These are phyloP conservation scores for Xerocomellus dryophilus DNA, from an alignment of 768 basidiomycete genomes.

Conservation along the genomic window DNA sequence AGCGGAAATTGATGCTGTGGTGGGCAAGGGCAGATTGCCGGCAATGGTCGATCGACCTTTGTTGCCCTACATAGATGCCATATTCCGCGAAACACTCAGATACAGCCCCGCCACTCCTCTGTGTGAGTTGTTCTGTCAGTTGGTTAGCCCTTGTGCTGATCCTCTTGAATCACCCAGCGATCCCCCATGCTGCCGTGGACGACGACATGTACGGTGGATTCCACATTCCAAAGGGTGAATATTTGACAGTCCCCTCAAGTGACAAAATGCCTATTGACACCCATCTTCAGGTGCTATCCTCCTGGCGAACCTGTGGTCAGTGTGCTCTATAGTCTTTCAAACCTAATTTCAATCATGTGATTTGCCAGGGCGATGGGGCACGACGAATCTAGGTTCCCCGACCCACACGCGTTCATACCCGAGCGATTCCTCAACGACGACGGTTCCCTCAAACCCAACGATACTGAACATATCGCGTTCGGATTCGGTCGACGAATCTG, in stretches of 20 bases:
- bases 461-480: conserved; percentile 4
- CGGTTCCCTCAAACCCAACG: conserved; percentile 12
- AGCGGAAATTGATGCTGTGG: conserved; percentile 3
- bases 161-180: neutral
- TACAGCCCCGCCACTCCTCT: neutral
- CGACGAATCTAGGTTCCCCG: conserved; percentile 30
- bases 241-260: neutral
- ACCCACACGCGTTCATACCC: conserved; percentile 36
- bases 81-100: conserved; percentile 3
- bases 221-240: too few relatives aligned
- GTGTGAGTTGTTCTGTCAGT: neutral
- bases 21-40: conserved; percentile 2
- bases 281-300: neutral
- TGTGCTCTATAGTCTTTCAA: too few relatives aligned
- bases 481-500: conserved; percentile 28
- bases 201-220: conserved; percentile 36
- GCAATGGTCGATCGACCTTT: conserved; percentile 2
- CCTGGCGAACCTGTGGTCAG: neutral
- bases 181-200: conserved; percentile 31
- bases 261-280: neutral
- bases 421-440: conserved; percentile 37
- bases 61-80: conserved; percentile 10
- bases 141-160: neutral
- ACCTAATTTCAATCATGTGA: neutral
- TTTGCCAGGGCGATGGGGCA: conserved; percentile 11